Evolutionary conservation across 495 filamentous ascomycete species (phyloP).

Genomic region (Cetradonia linearis): DNA sequence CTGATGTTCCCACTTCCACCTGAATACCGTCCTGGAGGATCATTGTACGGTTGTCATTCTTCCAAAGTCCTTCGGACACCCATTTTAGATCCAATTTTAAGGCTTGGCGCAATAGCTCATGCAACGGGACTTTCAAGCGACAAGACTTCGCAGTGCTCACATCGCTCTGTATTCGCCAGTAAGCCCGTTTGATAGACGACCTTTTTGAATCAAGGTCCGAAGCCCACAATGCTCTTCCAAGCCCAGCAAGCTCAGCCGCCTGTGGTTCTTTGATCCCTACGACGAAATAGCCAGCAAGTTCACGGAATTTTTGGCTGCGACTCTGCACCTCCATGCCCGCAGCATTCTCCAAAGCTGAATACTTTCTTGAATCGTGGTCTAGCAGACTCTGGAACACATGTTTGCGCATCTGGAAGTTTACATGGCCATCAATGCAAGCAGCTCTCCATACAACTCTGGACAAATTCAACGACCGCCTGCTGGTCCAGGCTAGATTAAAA

Average conservation of each 20-base stretch:
- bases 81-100: constrained; percentile 19
- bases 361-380: not conserved
- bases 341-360: not conserved
- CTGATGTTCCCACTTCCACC: not conserved
- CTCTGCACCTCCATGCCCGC: not conserved
- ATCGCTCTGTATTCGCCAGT: not conserved
- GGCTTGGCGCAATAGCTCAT: constrained; percentile 15
- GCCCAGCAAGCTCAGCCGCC: constrained; percentile 7
- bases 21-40: constrained; percentile 1
- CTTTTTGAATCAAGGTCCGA: not conserved
- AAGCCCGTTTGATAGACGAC: not conserved
- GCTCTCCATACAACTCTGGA: constrained; percentile 41
- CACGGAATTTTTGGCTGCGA: not conserved
- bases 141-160: constrained; percentile 9
- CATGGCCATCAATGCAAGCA: constrained; percentile 35
- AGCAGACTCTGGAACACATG: constrained; percentile 23
- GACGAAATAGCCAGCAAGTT: not conserved
- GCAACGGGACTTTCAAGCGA: not conserved
- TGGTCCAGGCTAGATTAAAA: constrained; percentile 37
- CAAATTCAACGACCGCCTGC: constrained; percentile 32
- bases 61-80: constrained; percentile 10
- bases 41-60: not conserved
- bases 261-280: constrained; percentile 10
- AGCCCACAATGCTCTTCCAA: not conserved
- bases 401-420: constrained; percentile 31